phyloP scores from a whole-genome alignment of 2,329 filamentous ascomycete genomes.

The Pseudopithomyces chartarum region DNA sequence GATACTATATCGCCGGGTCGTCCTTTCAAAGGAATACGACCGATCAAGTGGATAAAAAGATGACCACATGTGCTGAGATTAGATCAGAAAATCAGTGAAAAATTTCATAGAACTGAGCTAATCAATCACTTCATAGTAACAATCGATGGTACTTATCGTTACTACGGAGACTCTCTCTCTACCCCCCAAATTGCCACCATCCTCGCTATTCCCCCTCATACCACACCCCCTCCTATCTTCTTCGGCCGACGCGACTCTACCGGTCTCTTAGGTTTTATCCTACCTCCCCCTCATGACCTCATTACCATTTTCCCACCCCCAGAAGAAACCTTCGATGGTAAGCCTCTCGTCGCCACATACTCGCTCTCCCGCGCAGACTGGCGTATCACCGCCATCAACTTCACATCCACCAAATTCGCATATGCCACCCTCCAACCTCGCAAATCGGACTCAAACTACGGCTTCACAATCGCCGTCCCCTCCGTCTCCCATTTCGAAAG shows the following conservation, averaged over 20 bases:
- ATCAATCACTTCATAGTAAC: constrained; percentile 1
- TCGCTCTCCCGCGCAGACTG: neutral
- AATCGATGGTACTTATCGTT: constrained; percentile 9
- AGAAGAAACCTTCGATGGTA: constrained; percentile 8
- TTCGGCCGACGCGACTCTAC: constrained; percentile 3
- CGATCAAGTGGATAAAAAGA: too few relatives aligned
- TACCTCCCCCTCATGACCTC: neutral
- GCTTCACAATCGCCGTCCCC: constrained; percentile 3
- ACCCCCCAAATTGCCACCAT: constrained; percentile 8
- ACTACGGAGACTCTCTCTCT: constrained; percentile 26
- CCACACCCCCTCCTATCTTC: neutral
- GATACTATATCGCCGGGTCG: too few relatives aligned
- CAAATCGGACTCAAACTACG: neutral
- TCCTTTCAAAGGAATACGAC: too few relatives aligned
- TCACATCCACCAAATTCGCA: constrained; percentile 11
- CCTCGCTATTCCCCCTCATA: neutral
- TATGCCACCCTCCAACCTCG: constrained; percentile 1
- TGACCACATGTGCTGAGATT: too few relatives aligned
- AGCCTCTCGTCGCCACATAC: constrained; percentile 4
- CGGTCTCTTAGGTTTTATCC: constrained; percentile 8
- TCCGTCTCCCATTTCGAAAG: neutral
- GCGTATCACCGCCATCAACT: constrained; percentile 12
- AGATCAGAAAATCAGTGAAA: too few relatives aligned
- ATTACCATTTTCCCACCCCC: constrained; percentile 19
- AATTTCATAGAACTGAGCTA: constrained; percentile 14